Percentiles rank a stretch among this genome's conserved stretches.
Conservation (phyloP, 306 rosid genomes). For the Dalbergia oliveri region DNA sequence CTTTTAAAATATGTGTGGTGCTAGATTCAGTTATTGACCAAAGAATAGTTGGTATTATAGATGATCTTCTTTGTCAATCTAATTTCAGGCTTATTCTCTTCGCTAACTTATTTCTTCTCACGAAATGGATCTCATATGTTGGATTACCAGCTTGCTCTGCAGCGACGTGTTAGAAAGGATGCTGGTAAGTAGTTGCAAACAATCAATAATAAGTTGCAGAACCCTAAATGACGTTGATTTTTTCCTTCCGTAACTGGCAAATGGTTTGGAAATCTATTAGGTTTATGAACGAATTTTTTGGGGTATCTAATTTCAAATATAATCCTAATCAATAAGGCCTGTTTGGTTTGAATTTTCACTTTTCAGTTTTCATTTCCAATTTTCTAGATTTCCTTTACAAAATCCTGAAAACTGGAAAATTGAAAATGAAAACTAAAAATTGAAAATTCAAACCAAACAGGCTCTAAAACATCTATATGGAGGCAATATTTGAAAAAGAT, state of each 20-base stretch:
- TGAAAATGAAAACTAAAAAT: too few relatives aligned
- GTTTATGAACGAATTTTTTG: conserved; percentile 10
- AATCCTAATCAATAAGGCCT: conserved; percentile 36
- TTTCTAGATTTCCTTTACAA: too few relatives aligned
- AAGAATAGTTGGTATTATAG: conserved; percentile 29
- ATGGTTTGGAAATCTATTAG: conserved; percentile 30
- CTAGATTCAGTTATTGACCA: conserved; percentile 33
- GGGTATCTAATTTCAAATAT: conserved; percentile 29
- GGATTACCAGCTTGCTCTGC: conserved; percentile 94
- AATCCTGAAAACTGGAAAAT: too few relatives aligned
- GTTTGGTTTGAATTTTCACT: too few relatives aligned
- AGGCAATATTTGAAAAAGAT: conserved; percentile 1
- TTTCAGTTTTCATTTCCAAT: too few relatives aligned
- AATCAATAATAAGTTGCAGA: conserved; percentile 25
- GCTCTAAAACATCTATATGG: conserved; percentile 19
- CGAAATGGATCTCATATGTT: conserved; percentile 85
- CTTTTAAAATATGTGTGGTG: conserved; percentile 31
- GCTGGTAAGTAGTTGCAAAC: conserved; percentile 64
- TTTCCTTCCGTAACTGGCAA: conserved; percentile 26
- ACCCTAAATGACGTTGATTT: conserved; percentile 20
- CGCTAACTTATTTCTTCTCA: conserved; percentile 91
- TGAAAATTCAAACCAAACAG: too few relatives aligned
- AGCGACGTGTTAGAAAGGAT: conserved; percentile 70
- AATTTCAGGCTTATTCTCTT: conserved; percentile 80
- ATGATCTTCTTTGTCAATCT: conserved; percentile 47